Base-by-base conservation (phyloP, 164 flowering plant species). In the Sedum album region DNA sequence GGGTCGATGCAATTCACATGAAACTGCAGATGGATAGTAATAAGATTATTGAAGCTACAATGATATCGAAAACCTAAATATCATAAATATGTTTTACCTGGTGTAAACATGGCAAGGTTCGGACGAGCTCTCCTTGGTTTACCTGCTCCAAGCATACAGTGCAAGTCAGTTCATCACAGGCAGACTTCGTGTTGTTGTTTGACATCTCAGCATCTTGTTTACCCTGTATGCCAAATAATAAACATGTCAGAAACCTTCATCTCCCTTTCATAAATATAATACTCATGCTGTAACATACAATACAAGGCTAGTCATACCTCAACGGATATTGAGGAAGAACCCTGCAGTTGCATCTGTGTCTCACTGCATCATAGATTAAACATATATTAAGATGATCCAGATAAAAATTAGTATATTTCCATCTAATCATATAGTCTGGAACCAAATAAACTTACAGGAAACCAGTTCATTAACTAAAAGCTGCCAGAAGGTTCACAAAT, bases 91-190 rank as follows among this genome's bases (percentile, higher is more conserved):
- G 8, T 20, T 26, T 57, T 28, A 91, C 97, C 91, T 89, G 93
- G 76, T 91, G 95, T 81, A 91, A 79, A 77, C 97, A 91, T 69
- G 95, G 97, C 79, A 89, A 77, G 82, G 86, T 87, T n/a, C 95
- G 88, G 44, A 89, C 79, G 21, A 86, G 81, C 67, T 91, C 97
- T 36, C 97, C 97, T 21, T 65, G 71, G 70, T 79, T 82, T 39
- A 91, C 97, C 81, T 86, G 94, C 80, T 91, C 97, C 83, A 91
- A 86, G 85, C 97, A 91, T 69, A 91, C 81, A 68, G 81, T 89
- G 75, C 97, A 91, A 51, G 93, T 89, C 67, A 91, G 69, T 66
- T 85, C 95, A 69, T 91, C 91, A 65, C 80, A 88, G 28, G 78
- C 68, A 30, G 79, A 53, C 70, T 82, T 83, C 6, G 9, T 10